phyloP scores from a whole-genome alignment of 2,329 filamentous ascomycete genomes.

The Sporothrix mexicana region DNA sequence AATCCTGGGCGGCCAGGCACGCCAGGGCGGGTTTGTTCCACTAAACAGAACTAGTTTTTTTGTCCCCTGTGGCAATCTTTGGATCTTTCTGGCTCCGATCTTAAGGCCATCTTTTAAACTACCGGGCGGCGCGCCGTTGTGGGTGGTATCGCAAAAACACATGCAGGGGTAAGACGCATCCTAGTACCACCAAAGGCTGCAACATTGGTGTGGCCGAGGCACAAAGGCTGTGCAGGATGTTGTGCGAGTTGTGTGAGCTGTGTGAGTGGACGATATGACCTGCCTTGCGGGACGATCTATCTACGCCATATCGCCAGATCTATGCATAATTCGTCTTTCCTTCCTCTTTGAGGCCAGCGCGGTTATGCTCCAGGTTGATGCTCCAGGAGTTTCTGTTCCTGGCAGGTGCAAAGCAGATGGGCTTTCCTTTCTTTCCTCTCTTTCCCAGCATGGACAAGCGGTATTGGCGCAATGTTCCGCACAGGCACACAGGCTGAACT shows the following conservation, averaged over 20 bases:
- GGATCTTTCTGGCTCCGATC: neutral
- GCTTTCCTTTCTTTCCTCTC: neutral
- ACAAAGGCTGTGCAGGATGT: neutral
- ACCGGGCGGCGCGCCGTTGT: neutral
- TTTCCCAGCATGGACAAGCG: constrained; percentile 13
- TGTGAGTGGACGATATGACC: neutral
- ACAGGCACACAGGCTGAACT: constrained; percentile 19
- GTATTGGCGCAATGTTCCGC: constrained; percentile 13
- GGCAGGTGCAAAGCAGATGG: constrained; percentile 10
- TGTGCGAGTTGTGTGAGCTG: neutral
- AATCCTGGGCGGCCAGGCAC: neutral
- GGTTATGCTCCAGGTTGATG: neutral
- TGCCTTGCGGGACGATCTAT: constrained; percentile 7
- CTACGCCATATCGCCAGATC: constrained; percentile 1
- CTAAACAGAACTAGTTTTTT: constrained; percentile 19
- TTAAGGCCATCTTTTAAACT: neutral
- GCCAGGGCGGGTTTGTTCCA: constrained; percentile 13
- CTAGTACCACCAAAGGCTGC: neutral
- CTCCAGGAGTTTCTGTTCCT: constrained; percentile 9
- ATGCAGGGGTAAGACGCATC: neutral
- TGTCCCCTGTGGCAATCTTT: neutral
- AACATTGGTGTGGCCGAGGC: constrained; percentile 9
- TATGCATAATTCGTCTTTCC: constrained; percentile 16
- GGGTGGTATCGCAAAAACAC: neutral
- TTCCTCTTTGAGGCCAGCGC: constrained; percentile 9